Conservation (phyloP, 108 stramenopile genomes). For the Skeletonema marinoi region DNA sequence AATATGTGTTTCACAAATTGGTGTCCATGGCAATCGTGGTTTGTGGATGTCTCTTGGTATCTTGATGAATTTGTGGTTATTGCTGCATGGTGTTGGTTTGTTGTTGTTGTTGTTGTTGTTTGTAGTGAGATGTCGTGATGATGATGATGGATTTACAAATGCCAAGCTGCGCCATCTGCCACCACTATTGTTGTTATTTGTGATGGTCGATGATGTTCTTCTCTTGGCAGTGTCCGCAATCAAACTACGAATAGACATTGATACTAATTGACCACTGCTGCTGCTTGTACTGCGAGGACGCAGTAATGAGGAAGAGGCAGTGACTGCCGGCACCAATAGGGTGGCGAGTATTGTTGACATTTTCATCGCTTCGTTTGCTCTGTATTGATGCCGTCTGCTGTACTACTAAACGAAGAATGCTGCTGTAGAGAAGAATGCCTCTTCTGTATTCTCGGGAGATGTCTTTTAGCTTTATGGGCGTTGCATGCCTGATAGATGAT, state of each 20-base stretch:
- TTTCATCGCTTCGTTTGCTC: too few species aligned
- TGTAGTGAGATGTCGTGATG: background rate
- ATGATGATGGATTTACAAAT: background rate
- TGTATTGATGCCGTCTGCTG: too few species aligned
- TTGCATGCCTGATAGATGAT: too few species aligned
- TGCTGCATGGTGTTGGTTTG: background rate
- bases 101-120: background rate
- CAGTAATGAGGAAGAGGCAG: constrained; percentile 16
- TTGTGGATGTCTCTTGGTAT: background rate
- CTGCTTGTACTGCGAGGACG: constrained; percentile 4
- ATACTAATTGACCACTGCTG: constrained; percentile 9
- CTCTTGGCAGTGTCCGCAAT: constrained; percentile 10
- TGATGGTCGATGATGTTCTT: background rate
- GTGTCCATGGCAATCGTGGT: constrained; percentile 31
- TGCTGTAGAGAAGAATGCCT: too few species aligned
- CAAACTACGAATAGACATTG: background rate
- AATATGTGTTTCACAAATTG: constrained; percentile 22
- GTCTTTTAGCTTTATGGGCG: too few species aligned
- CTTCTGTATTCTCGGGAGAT: too few species aligned
- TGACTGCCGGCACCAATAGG: background rate
- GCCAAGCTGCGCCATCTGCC: background rate
- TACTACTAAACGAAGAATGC: too few species aligned
- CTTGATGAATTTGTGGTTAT: background rate
- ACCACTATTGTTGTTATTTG: background rate
- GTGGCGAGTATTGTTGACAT: too few species aligned